These are phyloP conservation scores for Letharia columbiana DNA, from an alignment of 495 filamentous ascomycete species.

Conservation along the genomic window DNA sequence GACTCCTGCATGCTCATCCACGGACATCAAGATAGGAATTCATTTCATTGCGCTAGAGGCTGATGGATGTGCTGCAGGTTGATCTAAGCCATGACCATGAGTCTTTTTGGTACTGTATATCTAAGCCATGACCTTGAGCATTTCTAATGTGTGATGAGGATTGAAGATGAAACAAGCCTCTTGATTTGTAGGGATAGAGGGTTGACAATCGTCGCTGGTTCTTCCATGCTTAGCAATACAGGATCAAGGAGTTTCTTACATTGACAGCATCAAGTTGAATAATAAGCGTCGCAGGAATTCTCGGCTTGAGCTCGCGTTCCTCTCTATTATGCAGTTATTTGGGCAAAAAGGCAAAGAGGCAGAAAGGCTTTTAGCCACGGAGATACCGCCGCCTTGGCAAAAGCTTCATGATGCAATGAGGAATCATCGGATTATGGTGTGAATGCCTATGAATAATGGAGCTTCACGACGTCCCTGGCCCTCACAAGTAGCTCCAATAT, in stretches of 20 bases:
- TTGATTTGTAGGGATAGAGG: neutral
- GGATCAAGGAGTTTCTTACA: neutral
- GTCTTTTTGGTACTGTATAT: neutral
- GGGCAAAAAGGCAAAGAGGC: no score
- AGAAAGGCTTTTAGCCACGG: neutral
- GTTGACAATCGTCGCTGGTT: neutral
- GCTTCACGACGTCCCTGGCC: neutral
- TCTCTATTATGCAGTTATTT: neutral
- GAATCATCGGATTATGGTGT: neutral
- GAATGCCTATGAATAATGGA: neutral
- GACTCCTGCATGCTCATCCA: neutral
- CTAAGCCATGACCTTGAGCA: neutral
- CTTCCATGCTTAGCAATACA: neutral
- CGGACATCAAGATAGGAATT: neutral
- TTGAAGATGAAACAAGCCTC: neutral
- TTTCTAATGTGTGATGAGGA: neutral
- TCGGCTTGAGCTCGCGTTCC: neutral
- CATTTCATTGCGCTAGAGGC: neutral
- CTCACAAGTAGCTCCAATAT: slow-evolving; percentile 1
- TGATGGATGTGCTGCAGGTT: neutral
- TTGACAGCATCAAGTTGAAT: neutral
- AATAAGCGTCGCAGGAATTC: neutral
- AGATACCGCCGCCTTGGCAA: neutral
- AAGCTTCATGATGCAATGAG: slow-evolving; percentile 4
- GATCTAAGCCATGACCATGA: neutral